Base-by-base conservation (phyloP, 2,329 filamentous ascomycete genomes). In the Aspergillus nomiae region DNA sequence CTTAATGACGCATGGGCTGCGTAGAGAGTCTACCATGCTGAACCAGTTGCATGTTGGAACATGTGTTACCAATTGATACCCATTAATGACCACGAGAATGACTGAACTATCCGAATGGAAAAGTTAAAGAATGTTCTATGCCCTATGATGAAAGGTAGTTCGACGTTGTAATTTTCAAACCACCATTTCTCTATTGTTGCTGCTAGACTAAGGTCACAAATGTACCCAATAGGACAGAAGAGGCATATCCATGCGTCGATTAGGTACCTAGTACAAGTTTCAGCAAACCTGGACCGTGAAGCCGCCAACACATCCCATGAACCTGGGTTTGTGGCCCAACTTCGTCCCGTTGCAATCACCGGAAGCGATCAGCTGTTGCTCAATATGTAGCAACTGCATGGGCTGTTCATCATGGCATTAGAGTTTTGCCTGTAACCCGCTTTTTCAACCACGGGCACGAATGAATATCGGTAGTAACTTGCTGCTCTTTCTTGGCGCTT, bases 1-100 rank as follows among this genome's bases (percentile, higher is more conserved):
- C 57, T 76, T 11, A 68, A 68, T 19, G 70, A 71, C 54, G 69
- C 60, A 2, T 61, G 64, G 54, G 65, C 62, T 48, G 61, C 63
- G 34, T 66, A 75, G 45, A 58, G 14, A 19, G 19, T 19, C 5
- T 50, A 14, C 10, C 2, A 28, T 16, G 2, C 24, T 16, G 12
- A 28, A 14, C 9, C 4, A 4, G 19, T 53, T 36, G 21, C 30
- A 19, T 34, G 45, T 24, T 14, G 32, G 21, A 45, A 48, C 45
- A 36, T 51, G 43, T 24, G 26, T 54, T 53, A 36, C 55, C 6
- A 30, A 21, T 55, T 60, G 62, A 58, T 62, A 60, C 57, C 63
- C 60, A 58, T 48, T 56, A 41, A 24, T 70, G 51, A 54, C 32
- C 3, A 28, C 4, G 16, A 54, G 32, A 54, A 34, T 54, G 19